phyloP scores from a whole-genome alignment of 2,329 filamentous ascomycete genomes.

The Stachybotrys echinatus region DNA sequence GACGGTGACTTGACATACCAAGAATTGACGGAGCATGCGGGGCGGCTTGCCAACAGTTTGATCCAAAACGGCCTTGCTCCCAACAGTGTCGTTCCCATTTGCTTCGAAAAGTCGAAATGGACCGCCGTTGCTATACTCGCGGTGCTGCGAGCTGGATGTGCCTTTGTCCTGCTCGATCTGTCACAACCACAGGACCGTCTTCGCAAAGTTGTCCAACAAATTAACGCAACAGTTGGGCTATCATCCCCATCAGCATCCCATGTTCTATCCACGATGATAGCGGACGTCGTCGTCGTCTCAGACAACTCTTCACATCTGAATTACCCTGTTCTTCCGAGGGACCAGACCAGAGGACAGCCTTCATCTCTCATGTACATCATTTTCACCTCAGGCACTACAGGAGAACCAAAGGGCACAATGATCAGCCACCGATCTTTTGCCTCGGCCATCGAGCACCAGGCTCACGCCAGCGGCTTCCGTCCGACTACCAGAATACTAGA shows the following conservation, averaged over 20 bases:
- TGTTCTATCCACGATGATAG: no score
- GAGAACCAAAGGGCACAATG: not conserved
- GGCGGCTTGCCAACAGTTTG: not conserved
- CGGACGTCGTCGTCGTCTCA: no score
- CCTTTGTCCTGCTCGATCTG: conserved; percentile 7
- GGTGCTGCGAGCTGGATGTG: conserved; percentile 8
- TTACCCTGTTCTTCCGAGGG: no score
- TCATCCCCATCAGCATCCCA: not conserved
- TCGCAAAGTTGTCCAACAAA: not conserved
- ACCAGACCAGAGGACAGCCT: no score
- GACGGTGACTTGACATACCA: not conserved
- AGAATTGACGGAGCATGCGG: conserved; percentile 1
- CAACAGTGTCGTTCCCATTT: conserved; percentile 4
- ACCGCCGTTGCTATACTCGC: conserved; percentile 6
- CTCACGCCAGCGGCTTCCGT: not conserved
- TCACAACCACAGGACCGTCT: not conserved
- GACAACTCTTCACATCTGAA: no score
- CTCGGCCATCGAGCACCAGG: not conserved
- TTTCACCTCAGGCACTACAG: no score
- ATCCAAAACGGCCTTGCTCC: not conserved
- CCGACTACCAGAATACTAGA: not conserved
- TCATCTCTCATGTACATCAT: no score
- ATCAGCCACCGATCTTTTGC: not conserved
- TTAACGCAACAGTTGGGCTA: not conserved
- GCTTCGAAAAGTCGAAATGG: conserved; percentile 8